A percentile compares a stretch with the other conserved stretches of the same genome.
phyloP scores from a whole-genome alignment of 2,329 filamentous ascomycete species.

The Fusarium irregulare region DNA sequence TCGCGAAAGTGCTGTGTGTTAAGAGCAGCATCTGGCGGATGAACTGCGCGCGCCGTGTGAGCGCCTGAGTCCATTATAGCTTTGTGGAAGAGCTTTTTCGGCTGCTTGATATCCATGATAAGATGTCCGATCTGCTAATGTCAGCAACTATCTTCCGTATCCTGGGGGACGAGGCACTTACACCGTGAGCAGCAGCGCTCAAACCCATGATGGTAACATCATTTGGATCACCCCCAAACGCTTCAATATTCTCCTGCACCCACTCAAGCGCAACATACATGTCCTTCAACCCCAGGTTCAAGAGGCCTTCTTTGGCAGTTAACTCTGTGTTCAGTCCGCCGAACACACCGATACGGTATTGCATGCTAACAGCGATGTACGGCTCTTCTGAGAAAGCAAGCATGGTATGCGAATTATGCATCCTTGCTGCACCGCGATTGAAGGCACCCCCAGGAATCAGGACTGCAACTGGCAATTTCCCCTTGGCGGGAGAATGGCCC shows the following conservation, averaged over 20 bases:
- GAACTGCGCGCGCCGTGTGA: slow-evolving; percentile 47
- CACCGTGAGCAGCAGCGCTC: slow-evolving; percentile 51
- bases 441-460: slow-evolving; percentile 49
- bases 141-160: background rate
- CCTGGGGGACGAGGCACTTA: slow-evolving; percentile 11
- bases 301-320: slow-evolving; percentile 61
- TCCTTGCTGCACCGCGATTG: slow-evolving; percentile 48
- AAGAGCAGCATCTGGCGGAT: slow-evolving; percentile 42
- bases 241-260: slow-evolving; percentile 63
- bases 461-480: slow-evolving; percentile 44
- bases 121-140: slow-evolving; percentile 45
- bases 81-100: slow-evolving; percentile 48
- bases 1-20: slow-evolving; percentile 48
- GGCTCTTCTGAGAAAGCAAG: slow-evolving; percentile 60
- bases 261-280: slow-evolving; percentile 61
- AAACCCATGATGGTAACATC: slow-evolving; percentile 62
- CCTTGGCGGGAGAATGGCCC: slow-evolving; percentile 24
- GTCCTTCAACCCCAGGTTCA: slow-evolving; percentile 66
- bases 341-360: slow-evolving; percentile 64
- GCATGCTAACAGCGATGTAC: slow-evolving; percentile 61
- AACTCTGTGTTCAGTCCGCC: slow-evolving; percentile 67
- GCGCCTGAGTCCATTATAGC: slow-evolving; percentile 50
- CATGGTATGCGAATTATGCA: slow-evolving; percentile 60
- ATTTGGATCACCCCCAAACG: slow-evolving; percentile 61
- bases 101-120: slow-evolving; percentile 50